Percentiles rank a stretch among this genome's conserved stretches.
Evolutionary conservation across 441 rosid species (phyloP).

Genomic region (Kokia cookei): DNA sequence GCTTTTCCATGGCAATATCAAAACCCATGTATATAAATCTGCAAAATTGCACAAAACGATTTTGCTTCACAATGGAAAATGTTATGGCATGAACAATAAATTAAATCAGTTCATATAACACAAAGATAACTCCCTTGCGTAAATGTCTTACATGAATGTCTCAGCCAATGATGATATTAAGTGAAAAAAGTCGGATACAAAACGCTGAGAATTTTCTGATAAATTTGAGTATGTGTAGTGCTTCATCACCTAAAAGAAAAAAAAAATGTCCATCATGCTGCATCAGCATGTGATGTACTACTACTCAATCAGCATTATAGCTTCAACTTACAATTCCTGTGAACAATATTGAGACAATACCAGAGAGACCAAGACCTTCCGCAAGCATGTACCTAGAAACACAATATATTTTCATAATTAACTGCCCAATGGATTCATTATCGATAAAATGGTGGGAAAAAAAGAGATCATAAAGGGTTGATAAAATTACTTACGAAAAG

Average conservation of each 20-base stretch:
- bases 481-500: slow-evolving; percentile 73
- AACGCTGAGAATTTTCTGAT: slow-evolving; percentile 87
- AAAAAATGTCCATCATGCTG: slow-evolving; percentile 9
- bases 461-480: background rate
- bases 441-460: background rate
- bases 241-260: slow-evolving; percentile 81
- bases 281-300: slow-evolving; percentile 9
- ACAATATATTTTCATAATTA: background rate
- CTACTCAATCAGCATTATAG: slow-evolving; percentile 2
- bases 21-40: slow-evolving; percentile 99
- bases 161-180: slow-evolving; percentile 97
- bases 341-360: slow-evolving; percentile 94
- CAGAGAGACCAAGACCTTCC: slow-evolving; percentile 98
- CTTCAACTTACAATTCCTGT: slow-evolving; percentile 83
- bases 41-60: slow-evolving; percentile 26
- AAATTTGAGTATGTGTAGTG: slow-evolving; percentile 89
- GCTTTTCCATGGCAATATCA: slow-evolving; percentile 98
- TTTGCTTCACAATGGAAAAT: slow-evolving; percentile 6
- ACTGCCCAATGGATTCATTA: background rate
- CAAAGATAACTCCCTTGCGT: slow-evolving; percentile 24
- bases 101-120: slow-evolving; percentile 1
- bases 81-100: slow-evolving; percentile 9
- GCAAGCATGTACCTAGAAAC: slow-evolving; percentile 91
- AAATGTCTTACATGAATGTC: slow-evolving; percentile 58
- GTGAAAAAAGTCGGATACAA: slow-evolving; percentile 92